Evolutionary conservation across 2,329 filamentous ascomycete species (phyloP), one percentile per base, ranked within the genome.

Genomic region (Lachnellula cervina): DNA sequence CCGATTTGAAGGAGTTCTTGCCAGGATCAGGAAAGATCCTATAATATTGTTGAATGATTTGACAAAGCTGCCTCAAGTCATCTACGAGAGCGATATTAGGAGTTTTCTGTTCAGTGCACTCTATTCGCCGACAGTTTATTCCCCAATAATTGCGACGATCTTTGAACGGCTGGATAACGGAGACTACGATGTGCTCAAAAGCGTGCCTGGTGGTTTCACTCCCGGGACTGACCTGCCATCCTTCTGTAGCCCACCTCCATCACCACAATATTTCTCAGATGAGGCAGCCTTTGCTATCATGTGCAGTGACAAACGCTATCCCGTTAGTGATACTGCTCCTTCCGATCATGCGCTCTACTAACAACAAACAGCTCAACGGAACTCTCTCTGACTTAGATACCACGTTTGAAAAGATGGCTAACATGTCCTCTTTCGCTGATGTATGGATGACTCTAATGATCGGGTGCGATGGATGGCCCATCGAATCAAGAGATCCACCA

Each of bases 101-200:
- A 35, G 17, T 14, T 21, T 68, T 21, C 19, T 70, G 13, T 71
- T 70, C 55, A 17, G 4, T 5, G 37, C 57, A 11, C 49, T 70
- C 4, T 71, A 71, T 28, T 43, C 52, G 14, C 70, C 70, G 2
- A 59, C 62, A 1, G 4, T 7, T 2, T 40, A 42, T 2, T 71
- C 69, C 51, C 61, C 59, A 2, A 35, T 55, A 5, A 5, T 68
- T 8, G 69, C 69, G 4, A 21, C 44, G 16, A 46, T 65, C 7
- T 48, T 68, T 4, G 60, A 64, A 45, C 21, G 57, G 7, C 44
- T 71, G 7, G 60, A 67, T n/a, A 54, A 59, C 3, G 72, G 74
- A 4, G 70, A 81, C 19, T 74, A 74, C 0, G 55, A 64, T 1
- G 70, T 74, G 0, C 76, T 75, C 3, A 48, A 42, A 16, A 11